Conservation (phyloP, 192 early-diverging fungal genomes). For the Pecoramyces ruminantium region DNA sequence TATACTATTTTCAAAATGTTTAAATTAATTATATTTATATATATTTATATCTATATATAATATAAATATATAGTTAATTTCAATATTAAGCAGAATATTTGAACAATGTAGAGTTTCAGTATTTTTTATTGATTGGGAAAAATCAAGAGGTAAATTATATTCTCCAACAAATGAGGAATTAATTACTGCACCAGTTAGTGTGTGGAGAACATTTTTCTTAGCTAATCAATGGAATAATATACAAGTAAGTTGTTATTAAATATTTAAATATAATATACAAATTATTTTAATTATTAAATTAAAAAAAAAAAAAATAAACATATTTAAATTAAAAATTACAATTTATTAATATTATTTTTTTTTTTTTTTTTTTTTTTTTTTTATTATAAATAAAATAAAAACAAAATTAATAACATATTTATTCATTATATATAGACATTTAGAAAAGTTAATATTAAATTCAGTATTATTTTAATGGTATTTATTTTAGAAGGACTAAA, state of each 20-base stretch:
- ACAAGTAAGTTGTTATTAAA: no score
- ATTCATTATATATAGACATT: conserved; percentile 17
- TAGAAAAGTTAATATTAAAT: conserved; percentile 16
- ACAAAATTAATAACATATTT: no score
- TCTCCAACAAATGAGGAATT: neutral
- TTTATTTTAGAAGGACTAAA: conserved; percentile 19
- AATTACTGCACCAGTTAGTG: conserved; percentile 19
- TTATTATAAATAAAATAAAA: no score
- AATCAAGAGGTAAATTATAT: conserved; percentile 16
- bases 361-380: neutral
- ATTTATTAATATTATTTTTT: neutral
- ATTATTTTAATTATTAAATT: no score
- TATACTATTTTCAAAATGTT: no score
- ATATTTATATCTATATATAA: no score
- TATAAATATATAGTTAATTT: conserved; percentile 8
- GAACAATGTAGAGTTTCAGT: conserved; percentile 24
- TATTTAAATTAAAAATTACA: no score
- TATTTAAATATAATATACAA: no score
- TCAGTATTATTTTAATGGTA: conserved; percentile 22
- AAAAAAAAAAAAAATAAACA: no score
- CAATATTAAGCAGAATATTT: conserved; percentile 12
- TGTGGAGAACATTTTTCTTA: conserved; percentile 34
- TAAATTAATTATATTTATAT: no score
- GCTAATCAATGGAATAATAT: conserved; percentile 26
- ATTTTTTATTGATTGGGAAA: conserved; percentile 44